Percentiles rank a stretch among this genome's conserved stretches.
phyloP scores from a whole-genome alignment of 306 rosid genomes.

The Dalbergia oliveri region DNA sequence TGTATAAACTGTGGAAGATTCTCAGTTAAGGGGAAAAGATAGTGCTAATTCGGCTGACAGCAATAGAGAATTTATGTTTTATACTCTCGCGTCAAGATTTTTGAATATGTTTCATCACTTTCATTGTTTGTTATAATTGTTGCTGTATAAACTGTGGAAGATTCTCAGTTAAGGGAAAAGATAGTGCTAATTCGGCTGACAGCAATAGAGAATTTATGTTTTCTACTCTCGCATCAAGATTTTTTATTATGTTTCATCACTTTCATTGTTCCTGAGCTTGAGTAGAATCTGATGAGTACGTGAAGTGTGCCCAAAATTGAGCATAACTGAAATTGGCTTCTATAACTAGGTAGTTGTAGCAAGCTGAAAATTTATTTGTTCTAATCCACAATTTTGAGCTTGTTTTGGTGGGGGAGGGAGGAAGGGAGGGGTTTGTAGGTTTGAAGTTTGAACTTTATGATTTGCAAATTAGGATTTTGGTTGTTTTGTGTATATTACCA shows the following conservation, averaged over 20 bases:
- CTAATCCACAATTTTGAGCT: conserved; percentile 25
- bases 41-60: not conserved
- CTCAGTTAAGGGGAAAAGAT: not conserved
- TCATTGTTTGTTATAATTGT: not conserved
- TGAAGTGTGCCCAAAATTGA: conserved; percentile 21
- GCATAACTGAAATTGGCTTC: conserved; percentile 1
- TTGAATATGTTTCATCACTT: not conserved
- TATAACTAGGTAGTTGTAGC: not conserved
- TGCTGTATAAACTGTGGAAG: not conserved
- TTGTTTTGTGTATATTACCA: conserved; percentile 17
- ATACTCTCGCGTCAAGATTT: not conserved
- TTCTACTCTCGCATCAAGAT: not conserved
- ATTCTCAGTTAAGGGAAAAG: not conserved
- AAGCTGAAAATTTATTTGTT: not conserved
- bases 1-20: not conserved
- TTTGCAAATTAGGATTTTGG: conserved; percentile 15
- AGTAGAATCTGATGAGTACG: conserved; percentile 3
- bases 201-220: not conserved
- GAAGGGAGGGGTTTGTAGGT: conserved; percentile 20
- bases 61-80: not conserved
- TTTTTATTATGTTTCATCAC: not conserved
- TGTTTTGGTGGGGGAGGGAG: not conserved
- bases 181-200: not conserved
- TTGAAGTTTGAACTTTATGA: not conserved
- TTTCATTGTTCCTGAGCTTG: not conserved